A percentile compares a stretch with the other conserved stretches of the same genome.
These are phyloP conservation scores for Ophiostoma sp. DNA, from an alignment of 2,329 filamentous ascomycete genomes.

Conservation along the genomic window DNA sequence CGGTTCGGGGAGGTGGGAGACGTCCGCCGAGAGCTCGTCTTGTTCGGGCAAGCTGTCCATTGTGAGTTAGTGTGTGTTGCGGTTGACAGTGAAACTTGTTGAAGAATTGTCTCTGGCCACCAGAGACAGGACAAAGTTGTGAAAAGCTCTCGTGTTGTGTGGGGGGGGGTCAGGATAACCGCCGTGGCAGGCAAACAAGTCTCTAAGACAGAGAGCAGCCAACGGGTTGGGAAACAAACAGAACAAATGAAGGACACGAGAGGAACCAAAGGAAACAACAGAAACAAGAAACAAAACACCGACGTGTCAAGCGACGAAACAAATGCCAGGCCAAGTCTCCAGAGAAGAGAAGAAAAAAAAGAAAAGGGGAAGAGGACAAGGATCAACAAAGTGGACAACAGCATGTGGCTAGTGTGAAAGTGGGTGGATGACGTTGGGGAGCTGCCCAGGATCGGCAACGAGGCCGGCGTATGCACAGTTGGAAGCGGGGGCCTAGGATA, in stretches of 20 bases:
- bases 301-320: constrained; percentile 7
- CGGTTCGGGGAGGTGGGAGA: constrained; percentile 42
- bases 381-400: constrained; percentile 13
- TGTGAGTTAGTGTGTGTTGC: constrained; percentile 30
- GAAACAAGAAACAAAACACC: neutral
- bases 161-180: neutral
- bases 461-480: constrained; percentile 7
- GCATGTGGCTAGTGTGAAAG: constrained; percentile 14
- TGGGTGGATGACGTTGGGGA: constrained; percentile 21
- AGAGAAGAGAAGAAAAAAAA: neutral
- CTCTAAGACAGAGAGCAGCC: neutral
- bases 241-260: neutral
- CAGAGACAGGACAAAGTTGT: neutral
- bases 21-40: constrained; percentile 31
- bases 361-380: constrained; percentile 18
- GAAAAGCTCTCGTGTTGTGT: neutral
- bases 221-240: neutral
- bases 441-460: constrained; percentile 17
- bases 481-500: neutral
- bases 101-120: too few relatives aligned
- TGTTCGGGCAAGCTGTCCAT: constrained; percentile 32
- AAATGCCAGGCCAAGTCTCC: neutral
- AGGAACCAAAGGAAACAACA: neutral
- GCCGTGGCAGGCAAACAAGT: neutral
- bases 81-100: neutral